phyloP scores from a whole-genome alignment of 768 basidiomycete genomes.

The Cystoderma amianthinum region DNA sequence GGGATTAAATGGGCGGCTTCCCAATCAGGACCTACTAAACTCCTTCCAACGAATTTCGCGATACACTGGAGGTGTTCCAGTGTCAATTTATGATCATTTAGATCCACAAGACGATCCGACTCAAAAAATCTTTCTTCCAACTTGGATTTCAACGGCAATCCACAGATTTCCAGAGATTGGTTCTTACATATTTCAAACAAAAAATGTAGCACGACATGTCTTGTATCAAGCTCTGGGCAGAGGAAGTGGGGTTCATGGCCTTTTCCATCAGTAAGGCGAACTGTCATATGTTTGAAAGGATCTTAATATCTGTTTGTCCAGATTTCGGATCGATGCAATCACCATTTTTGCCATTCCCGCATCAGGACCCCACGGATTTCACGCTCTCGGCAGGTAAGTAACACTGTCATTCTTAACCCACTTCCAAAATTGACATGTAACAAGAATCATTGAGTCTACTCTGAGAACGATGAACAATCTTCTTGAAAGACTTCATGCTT shows the following conservation, averaged over 20 bases:
- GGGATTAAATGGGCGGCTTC: slow-evolving; percentile 89
- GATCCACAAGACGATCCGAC: slow-evolving; percentile 33
- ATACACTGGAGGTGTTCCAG: slow-evolving; percentile 69
- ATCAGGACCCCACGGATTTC: slow-evolving; percentile 90
- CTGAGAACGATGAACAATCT: slow-evolving; percentile 91
- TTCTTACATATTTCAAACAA: slow-evolving; percentile 50
- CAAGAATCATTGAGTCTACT: slow-evolving; percentile 79
- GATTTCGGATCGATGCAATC: slow-evolving; percentile 91
- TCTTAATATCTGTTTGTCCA: slow-evolving; percentile 19
- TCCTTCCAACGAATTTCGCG: slow-evolving; percentile 68
- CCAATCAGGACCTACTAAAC: slow-evolving; percentile 94
- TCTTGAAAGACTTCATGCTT: slow-evolving; percentile 92
- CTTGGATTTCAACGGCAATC: slow-evolving; percentile 40
- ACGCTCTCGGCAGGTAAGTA: slow-evolving; percentile 79
- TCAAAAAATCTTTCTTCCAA: slow-evolving; percentile 21
- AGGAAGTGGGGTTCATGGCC: slow-evolving; percentile 84
- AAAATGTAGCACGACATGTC: slow-evolving; percentile 65
- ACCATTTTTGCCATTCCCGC: slow-evolving; percentile 88
- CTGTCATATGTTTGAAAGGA: neutral
- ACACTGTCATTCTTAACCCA: neutral
- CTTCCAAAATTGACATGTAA: slow-evolving; percentile 6
- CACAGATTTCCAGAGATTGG: slow-evolving; percentile 28
- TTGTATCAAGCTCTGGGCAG: slow-evolving; percentile 71
- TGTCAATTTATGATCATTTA: slow-evolving; percentile 75
- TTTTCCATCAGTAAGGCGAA: slow-evolving; percentile 69